A percentile compares a stretch with the other conserved stretches of the same genome.
Conservation (phyloP, 164 flowering plant species). For the Annona squamosa region DNA sequence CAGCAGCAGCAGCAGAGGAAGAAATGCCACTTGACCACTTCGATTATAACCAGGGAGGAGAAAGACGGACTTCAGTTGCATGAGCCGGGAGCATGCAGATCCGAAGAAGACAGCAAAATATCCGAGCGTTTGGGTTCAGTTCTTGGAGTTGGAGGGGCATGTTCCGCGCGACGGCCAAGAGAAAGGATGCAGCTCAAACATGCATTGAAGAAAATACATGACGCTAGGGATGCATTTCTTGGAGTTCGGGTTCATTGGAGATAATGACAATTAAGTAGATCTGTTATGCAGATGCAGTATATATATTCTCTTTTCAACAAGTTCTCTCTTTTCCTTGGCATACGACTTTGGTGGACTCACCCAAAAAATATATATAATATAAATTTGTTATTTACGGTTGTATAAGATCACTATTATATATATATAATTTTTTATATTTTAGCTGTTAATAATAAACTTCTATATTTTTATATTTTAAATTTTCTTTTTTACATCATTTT, state of each 20-base stretch:
- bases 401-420: too few species aligned
- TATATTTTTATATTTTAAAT: too few species aligned
- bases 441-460: too few species aligned
- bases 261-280: neutral
- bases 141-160: constrained; percentile 1
- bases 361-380: too few species aligned
- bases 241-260: neutral
- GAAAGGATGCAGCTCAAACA: constrained; percentile 6
- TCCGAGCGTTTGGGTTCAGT: neutral
- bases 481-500: too few species aligned
- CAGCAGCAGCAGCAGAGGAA: neutral
- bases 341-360: too few species aligned
- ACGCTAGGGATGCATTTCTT: neutral
- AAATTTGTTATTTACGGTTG: too few species aligned
- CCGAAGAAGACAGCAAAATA: neutral
- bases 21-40: neutral
- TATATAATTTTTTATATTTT: too few species aligned
- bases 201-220: neutral
- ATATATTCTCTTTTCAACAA: too few species aligned
- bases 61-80: too few species aligned
- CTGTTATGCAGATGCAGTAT: neutral
- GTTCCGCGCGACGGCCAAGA: constrained; percentile 3
- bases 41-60: neutral
- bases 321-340: too few species aligned
- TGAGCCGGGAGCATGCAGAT: too few species aligned